A percentile compares a stretch with the other conserved stretches of the same genome.
Conservation (phyloP, 805 yeast genomes). For the Metschnikowia lochheadii region DNA sequence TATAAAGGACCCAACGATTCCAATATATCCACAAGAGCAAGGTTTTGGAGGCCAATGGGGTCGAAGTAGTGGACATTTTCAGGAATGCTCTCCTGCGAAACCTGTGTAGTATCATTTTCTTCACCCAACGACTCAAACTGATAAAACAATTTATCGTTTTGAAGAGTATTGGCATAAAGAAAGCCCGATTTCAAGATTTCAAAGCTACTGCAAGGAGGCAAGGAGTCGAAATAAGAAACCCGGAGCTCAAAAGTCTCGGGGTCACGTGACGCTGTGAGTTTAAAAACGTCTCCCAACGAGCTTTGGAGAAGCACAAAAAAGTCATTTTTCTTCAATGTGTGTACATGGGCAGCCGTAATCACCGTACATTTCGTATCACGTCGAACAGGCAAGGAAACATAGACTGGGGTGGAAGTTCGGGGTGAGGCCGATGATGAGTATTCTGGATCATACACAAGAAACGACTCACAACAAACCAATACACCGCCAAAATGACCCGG, state of each 20-base stretch:
- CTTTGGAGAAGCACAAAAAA: slow-evolving; percentile 73
- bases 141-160: slow-evolving; percentile 62
- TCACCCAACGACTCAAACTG: slow-evolving; percentile 78
- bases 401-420: slow-evolving; percentile 6
- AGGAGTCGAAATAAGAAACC: slow-evolving; percentile 71
- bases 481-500: slow-evolving; percentile 75
- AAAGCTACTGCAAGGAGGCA: slow-evolving; percentile 54
- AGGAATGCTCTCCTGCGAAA: background rate
- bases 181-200: slow-evolving; percentile 72
- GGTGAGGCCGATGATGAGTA: slow-evolving; percentile 21
- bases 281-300: slow-evolving; percentile 70
- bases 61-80: slow-evolving; percentile 14
- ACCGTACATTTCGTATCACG: slow-evolving; percentile 17
- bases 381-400: slow-evolving; percentile 57
- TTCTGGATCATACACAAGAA: slow-evolving; percentile 47
- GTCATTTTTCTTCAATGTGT: slow-evolving; percentile 52
- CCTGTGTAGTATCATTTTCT: slow-evolving; percentile 30
- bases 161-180: slow-evolving; percentile 60
- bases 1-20: slow-evolving; percentile 52
- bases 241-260: slow-evolving; percentile 26
- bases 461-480: slow-evolving; percentile 56
- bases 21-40: slow-evolving; percentile 52
- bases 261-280: slow-evolving; percentile 47
- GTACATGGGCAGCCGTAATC: slow-evolving; percentile 59
- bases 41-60: slow-evolving; percentile 45